Conservation (phyloP, 306 rosid genomes). For the Begonia masoniana region DNA sequence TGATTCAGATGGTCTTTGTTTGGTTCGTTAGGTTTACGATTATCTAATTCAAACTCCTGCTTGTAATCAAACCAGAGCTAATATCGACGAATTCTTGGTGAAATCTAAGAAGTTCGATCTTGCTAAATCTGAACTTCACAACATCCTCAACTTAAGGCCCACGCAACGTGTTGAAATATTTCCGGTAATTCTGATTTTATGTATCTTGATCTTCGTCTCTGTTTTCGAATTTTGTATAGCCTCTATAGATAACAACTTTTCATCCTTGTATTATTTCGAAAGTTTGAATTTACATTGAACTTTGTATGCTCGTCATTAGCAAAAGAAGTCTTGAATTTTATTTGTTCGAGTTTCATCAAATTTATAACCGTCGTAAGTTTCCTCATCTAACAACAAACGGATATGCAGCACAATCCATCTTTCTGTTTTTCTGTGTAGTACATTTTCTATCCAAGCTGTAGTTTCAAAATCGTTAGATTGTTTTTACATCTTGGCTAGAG, state of each 20-base stretch:
- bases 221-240: background rate
- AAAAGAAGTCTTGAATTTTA: background rate
- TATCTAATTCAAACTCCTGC: conserved; percentile 48
- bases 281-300: background rate
- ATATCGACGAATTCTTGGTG: conserved; percentile 31
- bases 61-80: conserved; percentile 38
- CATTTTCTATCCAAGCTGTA: too few relatives aligned
- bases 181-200: conserved; percentile 22
- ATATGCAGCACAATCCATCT: too few relatives aligned
- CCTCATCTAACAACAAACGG: too few relatives aligned
- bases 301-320: background rate
- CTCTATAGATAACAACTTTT: too few relatives aligned
- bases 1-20: too few relatives aligned
- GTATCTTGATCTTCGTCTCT: background rate
- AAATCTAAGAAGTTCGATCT: conserved; percentile 36
- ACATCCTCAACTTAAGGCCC: conserved; percentile 55
- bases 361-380: background rate
- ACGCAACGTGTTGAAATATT: conserved; percentile 28
- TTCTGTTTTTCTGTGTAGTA: too few relatives aligned
- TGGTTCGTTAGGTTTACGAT: conserved; percentile 47
- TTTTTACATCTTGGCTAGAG: too few relatives aligned
- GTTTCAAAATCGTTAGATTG: too few relatives aligned
- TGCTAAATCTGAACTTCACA: conserved; percentile 63
- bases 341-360: background rate
- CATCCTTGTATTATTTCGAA: too few relatives aligned